Base-by-base conservation (phyloP, 345 rosid species). In the Aquilaria sinensis region DNA sequence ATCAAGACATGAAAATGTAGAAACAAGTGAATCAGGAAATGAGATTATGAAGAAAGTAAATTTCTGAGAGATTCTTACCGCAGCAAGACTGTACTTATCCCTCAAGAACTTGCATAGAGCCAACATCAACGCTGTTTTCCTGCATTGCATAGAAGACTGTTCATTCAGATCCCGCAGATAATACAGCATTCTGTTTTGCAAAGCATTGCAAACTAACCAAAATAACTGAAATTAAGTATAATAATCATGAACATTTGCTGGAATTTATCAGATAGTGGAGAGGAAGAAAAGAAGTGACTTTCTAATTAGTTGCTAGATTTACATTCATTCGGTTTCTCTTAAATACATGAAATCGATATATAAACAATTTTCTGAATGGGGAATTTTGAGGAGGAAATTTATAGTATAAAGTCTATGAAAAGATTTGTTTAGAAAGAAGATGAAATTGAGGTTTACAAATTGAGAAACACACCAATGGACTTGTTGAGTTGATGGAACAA, bases 61-160 rank as follows among this genome's bases (percentile, higher is more conserved):
- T 46, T 23, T 23, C 23, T 13, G 37, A 14, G 43, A 2, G 23
- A 68, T 58, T 85, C 96, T 86, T 74, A 90, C 95, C 31, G 97
- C 99, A 50, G 97, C 99, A 71, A 93, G 99, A 68, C 97, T 94
- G 78, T 86, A 94, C 62, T 88, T 88, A 57, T 90, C 95, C 54
- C 95, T 74, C 81, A 94, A 74, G 63, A 69, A 45, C 60, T 78
- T 79, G 71, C 97, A 90, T 46, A 94, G 67, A 55, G 96, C 95
- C 73, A 94, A 72, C 97, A 94, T 94, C 57, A 94, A 70, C 37
- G 97, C 97, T 9, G 95, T 94, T 80, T 94, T 94, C 80, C 99
- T 90, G 80, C 51, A 67, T 30, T 2, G 31, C 13, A 70, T 4
- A 12, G 58, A 61, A 51, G 55, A 58, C 13, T 23, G 63, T n/a